phyloP scores from a whole-genome alignment of 805 yeast genomes.

The Lipomyces sp. region DNA sequence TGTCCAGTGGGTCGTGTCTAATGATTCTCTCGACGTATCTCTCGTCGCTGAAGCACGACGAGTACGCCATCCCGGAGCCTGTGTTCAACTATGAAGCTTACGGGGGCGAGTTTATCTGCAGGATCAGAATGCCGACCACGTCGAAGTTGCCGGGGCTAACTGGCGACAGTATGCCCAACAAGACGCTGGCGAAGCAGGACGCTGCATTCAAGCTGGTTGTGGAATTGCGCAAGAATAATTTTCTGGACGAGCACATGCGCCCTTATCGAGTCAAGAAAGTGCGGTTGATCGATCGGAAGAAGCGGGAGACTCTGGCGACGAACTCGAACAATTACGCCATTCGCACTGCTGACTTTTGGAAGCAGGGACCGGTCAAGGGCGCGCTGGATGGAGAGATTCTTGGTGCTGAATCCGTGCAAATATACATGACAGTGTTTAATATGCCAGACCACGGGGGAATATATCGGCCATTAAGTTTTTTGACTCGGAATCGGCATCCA shows the following conservation, averaged over 20 bases:
- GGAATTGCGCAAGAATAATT: neutral
- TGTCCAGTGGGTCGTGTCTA: constrained; percentile 1
- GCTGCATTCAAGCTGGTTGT: constrained; percentile 9
- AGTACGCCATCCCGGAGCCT: neutral
- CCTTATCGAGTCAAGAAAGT: neutral
- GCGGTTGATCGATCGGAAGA: neutral
- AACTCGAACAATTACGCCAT: neutral
- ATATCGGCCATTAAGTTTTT: constrained; percentile 5
- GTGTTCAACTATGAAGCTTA: neutral
- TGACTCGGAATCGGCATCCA: constrained; percentile 2
- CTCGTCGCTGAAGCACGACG: constrained; percentile 1
- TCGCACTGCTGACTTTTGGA: constrained; percentile 8
- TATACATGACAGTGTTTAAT: neutral
- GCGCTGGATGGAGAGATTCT: neutral
- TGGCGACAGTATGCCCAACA: neutral
- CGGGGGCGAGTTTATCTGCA: neutral
- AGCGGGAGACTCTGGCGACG: neutral
- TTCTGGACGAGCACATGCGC: constrained; percentile 2
- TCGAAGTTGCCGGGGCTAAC: neutral
- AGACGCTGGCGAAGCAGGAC: constrained; percentile 5
- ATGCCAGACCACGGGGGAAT: neutral
- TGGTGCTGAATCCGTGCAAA: neutral
- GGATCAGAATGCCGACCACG: constrained; percentile 4
- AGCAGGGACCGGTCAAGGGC: neutral
- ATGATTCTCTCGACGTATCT: constrained; percentile 3